Conservation (phyloP, 2,329 filamentous ascomycete species). For the Xylaria sp. region DNA sequence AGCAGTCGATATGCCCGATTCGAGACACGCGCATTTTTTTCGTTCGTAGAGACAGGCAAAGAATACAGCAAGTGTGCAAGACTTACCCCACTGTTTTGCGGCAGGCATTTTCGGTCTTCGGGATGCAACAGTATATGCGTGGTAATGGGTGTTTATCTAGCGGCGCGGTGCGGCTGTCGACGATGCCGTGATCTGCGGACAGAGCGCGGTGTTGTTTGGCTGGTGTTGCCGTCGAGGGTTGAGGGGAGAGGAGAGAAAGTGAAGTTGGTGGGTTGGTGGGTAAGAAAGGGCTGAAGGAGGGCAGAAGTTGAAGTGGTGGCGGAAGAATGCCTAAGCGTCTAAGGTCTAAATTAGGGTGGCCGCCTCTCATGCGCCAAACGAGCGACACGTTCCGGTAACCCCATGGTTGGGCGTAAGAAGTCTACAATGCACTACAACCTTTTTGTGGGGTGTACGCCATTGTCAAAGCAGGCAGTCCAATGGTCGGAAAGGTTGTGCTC, state of each 20-base stretch:
- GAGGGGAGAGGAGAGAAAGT: conserved; percentile 12
- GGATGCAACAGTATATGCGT: neutral
- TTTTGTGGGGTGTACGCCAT: conserved; percentile 20
- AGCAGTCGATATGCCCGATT: conserved; percentile 38
- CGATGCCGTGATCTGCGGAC: neutral
- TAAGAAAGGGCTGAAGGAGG: neutral
- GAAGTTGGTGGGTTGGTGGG: conserved; percentile 19
- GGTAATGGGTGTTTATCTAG: neutral
- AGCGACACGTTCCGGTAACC: conserved; percentile 2
- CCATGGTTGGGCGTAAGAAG: conserved; percentile 36
- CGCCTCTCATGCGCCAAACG: neutral
- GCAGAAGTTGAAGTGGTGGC: neutral
- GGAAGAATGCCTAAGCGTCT: neutral
- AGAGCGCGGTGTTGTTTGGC: neutral
- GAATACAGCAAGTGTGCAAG: conserved; percentile 24
- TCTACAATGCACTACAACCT: neutral
- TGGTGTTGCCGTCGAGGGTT: neutral
- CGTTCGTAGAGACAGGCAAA: neutral
- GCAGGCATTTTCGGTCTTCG: conserved; percentile 50
- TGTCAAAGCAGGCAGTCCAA: neutral
- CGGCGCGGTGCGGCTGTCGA: neutral
- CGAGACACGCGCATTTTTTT: conserved; percentile 20
- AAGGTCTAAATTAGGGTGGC: neutral
- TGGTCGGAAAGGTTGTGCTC: neutral
- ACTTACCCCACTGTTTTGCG: conserved; percentile 56